A percentile compares a stretch with the other conserved stretches of the same genome.
These are phyloP conservation scores for Herpetomonas samuelpessoai DNA, from an alignment of 208 protist genomes.

Conservation along the genomic window DNA sequence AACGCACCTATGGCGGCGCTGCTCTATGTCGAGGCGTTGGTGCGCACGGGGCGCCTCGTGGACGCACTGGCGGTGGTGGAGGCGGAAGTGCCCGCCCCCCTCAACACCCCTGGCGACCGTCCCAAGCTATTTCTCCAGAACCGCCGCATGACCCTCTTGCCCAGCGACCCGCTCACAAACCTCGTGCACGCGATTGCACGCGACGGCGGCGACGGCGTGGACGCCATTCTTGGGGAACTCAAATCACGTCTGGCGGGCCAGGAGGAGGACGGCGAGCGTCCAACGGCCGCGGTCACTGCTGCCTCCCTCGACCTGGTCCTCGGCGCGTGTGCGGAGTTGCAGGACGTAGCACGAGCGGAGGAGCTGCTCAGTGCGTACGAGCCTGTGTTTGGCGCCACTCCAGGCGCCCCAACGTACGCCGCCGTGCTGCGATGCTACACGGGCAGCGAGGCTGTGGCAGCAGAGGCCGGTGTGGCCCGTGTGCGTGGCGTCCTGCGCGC, in stretches of 20 bases:
- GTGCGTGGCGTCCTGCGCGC: slow-evolving; percentile 9
- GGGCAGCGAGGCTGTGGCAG: neutral
- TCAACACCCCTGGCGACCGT: slow-evolving; percentile 30
- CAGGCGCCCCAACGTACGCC: neutral
- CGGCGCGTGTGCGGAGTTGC: slow-evolving; percentile 22
- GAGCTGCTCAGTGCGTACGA: slow-evolving; percentile 11
- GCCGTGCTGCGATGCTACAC: neutral
- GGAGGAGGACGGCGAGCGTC: neutral
- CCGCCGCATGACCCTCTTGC: slow-evolving; percentile 44
- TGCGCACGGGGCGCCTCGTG: slow-evolving; percentile 25
- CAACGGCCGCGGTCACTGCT: slow-evolving; percentile 24
- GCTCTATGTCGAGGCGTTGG: slow-evolving; percentile 52
- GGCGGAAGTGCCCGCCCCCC: slow-evolving; percentile 31
- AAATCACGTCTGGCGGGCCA: slow-evolving; percentile 16
- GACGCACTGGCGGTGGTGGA: slow-evolving; percentile 57
- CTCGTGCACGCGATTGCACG: slow-evolving; percentile 30
- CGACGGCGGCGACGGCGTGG: slow-evolving; percentile 16
- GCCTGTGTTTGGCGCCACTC: neutral
- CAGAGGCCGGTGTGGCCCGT: slow-evolving; percentile 6
- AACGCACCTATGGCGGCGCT: slow-evolving; percentile 37
- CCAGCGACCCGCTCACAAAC: slow-evolving; percentile 53
- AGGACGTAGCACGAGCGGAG: slow-evolving; percentile 6
- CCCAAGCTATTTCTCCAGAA: slow-evolving; percentile 55
- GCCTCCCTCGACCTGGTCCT: slow-evolving; percentile 68
- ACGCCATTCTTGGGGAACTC: slow-evolving; percentile 14